phyloP scores from a whole-genome alignment of 176 grass and related monocot genomes.

The Chrysopogon serrulatus region DNA sequence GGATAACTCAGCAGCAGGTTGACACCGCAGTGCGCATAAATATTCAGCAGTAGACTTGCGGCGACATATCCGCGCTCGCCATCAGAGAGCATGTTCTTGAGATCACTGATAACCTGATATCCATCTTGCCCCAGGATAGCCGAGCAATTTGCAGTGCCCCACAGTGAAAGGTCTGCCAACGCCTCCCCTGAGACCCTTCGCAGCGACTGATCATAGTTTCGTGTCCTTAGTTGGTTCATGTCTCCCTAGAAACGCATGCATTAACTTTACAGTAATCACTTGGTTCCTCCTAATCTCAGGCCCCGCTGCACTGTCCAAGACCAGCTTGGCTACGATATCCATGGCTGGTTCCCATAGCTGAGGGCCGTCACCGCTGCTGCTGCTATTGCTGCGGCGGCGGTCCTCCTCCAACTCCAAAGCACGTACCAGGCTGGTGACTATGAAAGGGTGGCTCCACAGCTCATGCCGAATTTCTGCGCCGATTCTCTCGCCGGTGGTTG shows the following conservation, averaged over 20 bases:
- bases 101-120: no score
- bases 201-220: background rate
- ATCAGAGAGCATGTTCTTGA: no score
- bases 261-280: background rate
- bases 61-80: no score
- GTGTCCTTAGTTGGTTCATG: background rate
- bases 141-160: no score
- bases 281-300: background rate
- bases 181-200: background rate
- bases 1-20: no score
- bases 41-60: no score
- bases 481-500: background rate
- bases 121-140: no score
- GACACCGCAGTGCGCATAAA: no score
- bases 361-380: no score
- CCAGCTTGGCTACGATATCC: background rate
- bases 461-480: background rate
- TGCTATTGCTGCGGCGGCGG: no score
- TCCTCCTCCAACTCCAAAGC: background rate
- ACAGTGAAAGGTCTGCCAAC: background rate
- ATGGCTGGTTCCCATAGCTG: background rate
- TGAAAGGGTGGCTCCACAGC: background rate
- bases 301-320: background rate
- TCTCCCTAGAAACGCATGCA: background rate
- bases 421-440: background rate